Conservation (phyloP, 2,329 filamentous ascomycete genomes). For the Leptographium radiaticola region DNA sequence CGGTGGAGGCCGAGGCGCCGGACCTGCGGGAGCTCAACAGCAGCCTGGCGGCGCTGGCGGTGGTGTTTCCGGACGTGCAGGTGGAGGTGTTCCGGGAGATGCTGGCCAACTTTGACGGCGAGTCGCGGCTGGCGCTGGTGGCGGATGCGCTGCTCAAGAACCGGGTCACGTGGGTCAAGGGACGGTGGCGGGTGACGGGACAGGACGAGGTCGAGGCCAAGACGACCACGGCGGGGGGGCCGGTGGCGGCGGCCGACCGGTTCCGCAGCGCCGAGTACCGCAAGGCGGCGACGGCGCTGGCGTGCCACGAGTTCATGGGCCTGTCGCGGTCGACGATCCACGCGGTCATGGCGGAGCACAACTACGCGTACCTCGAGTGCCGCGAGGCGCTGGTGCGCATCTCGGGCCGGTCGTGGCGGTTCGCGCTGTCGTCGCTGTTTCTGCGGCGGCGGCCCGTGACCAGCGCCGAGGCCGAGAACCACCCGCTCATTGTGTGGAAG, state of each 20-base stretch:
- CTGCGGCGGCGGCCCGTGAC: conserved; percentile 33
- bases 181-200: conserved; percentile 43
- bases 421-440: conserved; percentile 58
- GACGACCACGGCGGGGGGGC: no score
- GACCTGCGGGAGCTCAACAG: conserved; percentile 59
- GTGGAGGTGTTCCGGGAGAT: conserved; percentile 74
- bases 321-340: conserved; percentile 61
- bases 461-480: conserved; percentile 33
- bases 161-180: conserved; percentile 55
- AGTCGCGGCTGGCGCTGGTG: conserved; percentile 64
- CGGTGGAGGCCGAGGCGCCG: conserved; percentile 36
- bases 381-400: conserved; percentile 56
- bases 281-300: conserved; percentile 51
- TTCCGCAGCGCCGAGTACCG: conserved; percentile 59
- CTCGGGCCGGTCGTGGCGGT: conserved; percentile 64
- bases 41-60: conserved; percentile 53
- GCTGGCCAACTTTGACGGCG: conserved; percentile 59
- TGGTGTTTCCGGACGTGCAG: conserved; percentile 69
- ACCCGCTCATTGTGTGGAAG: conserved; percentile 51
- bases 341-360: conserved; percentile 67
- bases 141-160: conserved; percentile 67
- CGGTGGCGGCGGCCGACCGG: conserved; percentile 47
- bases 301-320: conserved; percentile 64
- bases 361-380: conserved; percentile 64
- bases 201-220: conserved; percentile 15